phyloP scores from a whole-genome alignment of 2,329 filamentous ascomycete genomes.

The Septoria linicola region DNA sequence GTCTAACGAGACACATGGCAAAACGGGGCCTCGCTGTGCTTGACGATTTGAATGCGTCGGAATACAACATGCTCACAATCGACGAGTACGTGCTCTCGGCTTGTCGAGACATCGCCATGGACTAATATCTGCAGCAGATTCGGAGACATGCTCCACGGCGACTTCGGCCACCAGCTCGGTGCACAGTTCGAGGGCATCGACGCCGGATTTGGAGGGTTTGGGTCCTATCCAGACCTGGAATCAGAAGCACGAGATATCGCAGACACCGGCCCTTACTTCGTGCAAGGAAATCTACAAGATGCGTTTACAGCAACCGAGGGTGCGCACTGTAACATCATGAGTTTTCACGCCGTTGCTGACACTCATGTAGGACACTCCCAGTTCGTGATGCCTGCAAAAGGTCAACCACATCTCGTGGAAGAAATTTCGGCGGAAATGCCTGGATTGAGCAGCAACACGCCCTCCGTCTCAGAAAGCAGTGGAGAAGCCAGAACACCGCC shows the following conservation, averaged over 20 bases:
- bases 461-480: neutral
- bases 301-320: neutral
- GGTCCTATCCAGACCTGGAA: neutral
- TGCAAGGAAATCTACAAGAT: neutral
- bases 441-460: neutral
- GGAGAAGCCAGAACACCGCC: neutral
- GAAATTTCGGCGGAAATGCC: neutral
- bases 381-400: neutral
- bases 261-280: neutral
- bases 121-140: neutral
- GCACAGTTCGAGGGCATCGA: neutral
- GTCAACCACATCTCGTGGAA: neutral
- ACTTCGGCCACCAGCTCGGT: neutral
- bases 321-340: neutral
- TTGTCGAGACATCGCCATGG: neutral
- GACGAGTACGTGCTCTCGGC: neutral
- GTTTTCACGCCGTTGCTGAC: neutral
- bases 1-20: neutral
- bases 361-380: neutral
- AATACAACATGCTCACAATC: neutral
- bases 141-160: neutral
- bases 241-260: neutral
- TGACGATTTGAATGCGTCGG: neutral
- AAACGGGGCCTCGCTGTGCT: neutral
- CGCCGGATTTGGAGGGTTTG: neutral